Evolutionary conservation across 1,139 yeast species (phyloP), one percentile per base, ranked within the genome.

Genomic region (Geotrichum candidum): DNA sequence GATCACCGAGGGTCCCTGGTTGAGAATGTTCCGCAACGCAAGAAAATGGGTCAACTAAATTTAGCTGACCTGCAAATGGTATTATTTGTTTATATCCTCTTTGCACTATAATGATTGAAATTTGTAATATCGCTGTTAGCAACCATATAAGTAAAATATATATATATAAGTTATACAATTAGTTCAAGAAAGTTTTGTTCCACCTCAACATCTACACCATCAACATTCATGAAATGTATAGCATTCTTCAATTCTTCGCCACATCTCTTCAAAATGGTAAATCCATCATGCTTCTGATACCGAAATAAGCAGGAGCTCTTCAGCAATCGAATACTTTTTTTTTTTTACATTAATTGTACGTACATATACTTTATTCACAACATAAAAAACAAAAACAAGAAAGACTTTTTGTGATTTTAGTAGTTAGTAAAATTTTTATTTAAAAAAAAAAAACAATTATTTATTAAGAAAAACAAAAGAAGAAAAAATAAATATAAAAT

Each of bases 11-110:
- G 85, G 85, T 57, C 99, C 99, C 60, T 95, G 99, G 99, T 84
- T 94, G 69, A 85, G 91, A 75, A 78, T 95, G 74, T 95, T 95
- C 80, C 85, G 90, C 78, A 88, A 90, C 67, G 98, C 97, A 59
- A 85, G 99, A 81, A 84, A 82, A 72, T 94, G 99, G 99, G 97
- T 91, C 66, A 89, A 86, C 70, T 80, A 62, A 33, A 45, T 22
- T 7, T 18, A 15, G 10, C 48, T 41, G 22, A 41, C 22, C 48
- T 7, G 46, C 46, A 5, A 15, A 41, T 41, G 6, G 18, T 41
- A 15, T 11, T 41, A 4, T 11, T 41, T 11, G 13, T 41, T 11
- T 41, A 18, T 18, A 25, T 25, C 5, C 27, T n/a, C 22, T n/a
- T 41, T 41, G 18, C 48, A 41, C 48, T 41, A 18, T 41, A 18